Evolutionary conservation across 1,284 basidiomycete genomes (phyloP).

Genomic region (Sporisorium scitamineum): DNA sequence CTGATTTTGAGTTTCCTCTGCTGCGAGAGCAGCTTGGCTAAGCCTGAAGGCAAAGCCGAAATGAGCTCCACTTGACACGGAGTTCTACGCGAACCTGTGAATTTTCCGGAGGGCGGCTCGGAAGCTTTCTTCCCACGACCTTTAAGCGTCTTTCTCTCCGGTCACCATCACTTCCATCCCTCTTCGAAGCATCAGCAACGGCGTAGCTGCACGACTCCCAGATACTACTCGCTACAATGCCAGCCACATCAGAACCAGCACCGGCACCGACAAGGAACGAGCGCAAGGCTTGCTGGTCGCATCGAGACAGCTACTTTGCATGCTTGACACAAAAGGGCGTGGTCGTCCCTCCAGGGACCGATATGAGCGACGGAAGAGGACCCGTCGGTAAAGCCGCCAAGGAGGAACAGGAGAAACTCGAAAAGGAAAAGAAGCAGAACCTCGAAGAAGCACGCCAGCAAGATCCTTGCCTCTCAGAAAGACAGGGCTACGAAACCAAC

Average conservation of each 20-base stretch:
- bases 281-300: conserved; percentile 64
- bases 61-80: conserved; percentile 1
- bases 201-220: neutral
- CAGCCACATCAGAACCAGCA: conserved; percentile 34
- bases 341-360: conserved; percentile 64
- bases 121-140: neutral
- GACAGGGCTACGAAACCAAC: conserved; percentile 60
- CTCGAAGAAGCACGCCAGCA: conserved; percentile 43
- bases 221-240: conserved; percentile 8
- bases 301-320: conserved; percentile 64
- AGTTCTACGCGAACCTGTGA: too few relatives aligned
- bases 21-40: conserved; percentile 10
- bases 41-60: conserved; percentile 6
- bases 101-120: neutral
- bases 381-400: conserved; percentile 52
- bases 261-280: conserved; percentile 60
- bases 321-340: conserved; percentile 60
- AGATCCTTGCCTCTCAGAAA: conserved; percentile 59
- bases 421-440: conserved; percentile 31
- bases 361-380: conserved; percentile 62
- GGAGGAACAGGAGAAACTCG: conserved; percentile 46
- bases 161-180: neutral
- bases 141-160: neutral
- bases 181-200: neutral
- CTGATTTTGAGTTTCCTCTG: neutral